Percentiles rank a stretch among this genome's conserved stretches.
Evolutionary conservation across 768 basidiomycete genomes (phyloP).

Genomic region (Mycena alexandri): DNA sequence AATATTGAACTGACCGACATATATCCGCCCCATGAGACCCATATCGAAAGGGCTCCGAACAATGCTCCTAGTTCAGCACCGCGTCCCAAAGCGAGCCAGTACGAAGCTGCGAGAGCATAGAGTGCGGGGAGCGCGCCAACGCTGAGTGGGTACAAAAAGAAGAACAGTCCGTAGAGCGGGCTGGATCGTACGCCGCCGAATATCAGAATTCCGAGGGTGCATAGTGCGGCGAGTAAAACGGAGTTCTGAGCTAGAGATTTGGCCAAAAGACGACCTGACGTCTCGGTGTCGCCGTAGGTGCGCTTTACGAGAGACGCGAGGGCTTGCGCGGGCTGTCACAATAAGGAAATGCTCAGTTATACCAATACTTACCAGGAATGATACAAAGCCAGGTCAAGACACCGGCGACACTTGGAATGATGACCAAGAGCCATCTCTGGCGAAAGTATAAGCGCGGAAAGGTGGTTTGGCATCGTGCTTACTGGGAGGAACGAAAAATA

Average conservation of each 20-base stretch:
- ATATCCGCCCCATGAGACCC: constrained; percentile 14
- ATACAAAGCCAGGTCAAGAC: not conserved
- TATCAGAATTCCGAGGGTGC: constrained; percentile 4
- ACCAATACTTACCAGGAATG: constrained; percentile 5
- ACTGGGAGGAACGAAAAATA: constrained; percentile 20
- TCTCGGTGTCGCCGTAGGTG: constrained; percentile 10
- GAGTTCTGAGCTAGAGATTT: constrained; percentile 17
- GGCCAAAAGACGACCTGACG: constrained; percentile 1
- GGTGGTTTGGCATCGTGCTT: not conserved
- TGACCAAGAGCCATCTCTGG: constrained; percentile 18
- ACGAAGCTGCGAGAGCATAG: constrained; percentile 24
- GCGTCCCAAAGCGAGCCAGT: constrained; percentile 11
- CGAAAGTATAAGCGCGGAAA: not conserved
- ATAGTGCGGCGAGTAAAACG: constrained; percentile 11
- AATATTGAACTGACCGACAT: constrained; percentile 11
- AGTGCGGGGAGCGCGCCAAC: constrained; percentile 24
- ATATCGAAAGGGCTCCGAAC: constrained; percentile 24
- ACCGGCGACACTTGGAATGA: not conserved
- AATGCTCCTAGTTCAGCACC: constrained; percentile 11
- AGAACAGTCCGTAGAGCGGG: constrained; percentile 16
- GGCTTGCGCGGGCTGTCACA: not conserved
- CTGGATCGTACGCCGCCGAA: constrained; percentile 9
- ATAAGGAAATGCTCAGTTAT: not conserved
- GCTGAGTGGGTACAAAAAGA: constrained; percentile 18
- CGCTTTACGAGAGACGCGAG: constrained; percentile 2